A percentile compares a stretch with the other conserved stretches of the same genome.
These are phyloP conservation scores for Aspergillus biplanus DNA, from an alignment of 495 filamentous ascomycete genomes.

Conservation along the genomic window DNA sequence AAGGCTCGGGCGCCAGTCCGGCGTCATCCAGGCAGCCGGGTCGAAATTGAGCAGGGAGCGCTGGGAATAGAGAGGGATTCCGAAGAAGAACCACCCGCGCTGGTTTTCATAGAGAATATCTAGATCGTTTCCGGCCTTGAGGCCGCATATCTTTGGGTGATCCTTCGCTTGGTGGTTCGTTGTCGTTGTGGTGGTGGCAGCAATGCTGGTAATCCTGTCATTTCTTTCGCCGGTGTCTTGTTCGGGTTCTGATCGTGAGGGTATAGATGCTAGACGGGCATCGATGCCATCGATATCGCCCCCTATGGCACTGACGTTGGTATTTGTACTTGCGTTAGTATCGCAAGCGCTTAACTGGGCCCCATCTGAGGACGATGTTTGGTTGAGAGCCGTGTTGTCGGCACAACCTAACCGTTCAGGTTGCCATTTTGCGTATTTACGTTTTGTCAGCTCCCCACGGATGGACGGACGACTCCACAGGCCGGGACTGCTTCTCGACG, in stretches of 20 bases:
- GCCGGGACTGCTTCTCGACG: slow-evolving; percentile 30
- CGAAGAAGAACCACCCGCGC: slow-evolving; percentile 82
- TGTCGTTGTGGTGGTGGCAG: slow-evolving; percentile 15
- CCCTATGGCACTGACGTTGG: slow-evolving; percentile 4
- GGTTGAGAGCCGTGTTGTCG: slow-evolving; percentile 26
- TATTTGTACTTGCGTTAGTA: slow-evolving; percentile 30
- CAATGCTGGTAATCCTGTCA: slow-evolving; percentile 12
- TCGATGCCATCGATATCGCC: background rate
- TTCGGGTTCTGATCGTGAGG: background rate
- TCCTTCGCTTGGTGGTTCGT: slow-evolving; percentile 8
- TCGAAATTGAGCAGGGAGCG: slow-evolving; percentile 87
- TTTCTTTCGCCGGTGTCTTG: slow-evolving; percentile 2
- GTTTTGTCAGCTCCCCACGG: slow-evolving; percentile 50
- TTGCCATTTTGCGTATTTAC: slow-evolving; percentile 69
- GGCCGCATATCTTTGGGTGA: slow-evolving; percentile 20
- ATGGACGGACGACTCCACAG: slow-evolving; percentile 44
- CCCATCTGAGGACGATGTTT: slow-evolving; percentile 18
- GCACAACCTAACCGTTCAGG: slow-evolving; percentile 47
- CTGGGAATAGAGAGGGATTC: slow-evolving; percentile 83
- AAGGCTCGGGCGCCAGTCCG: slow-evolving; percentile 67
- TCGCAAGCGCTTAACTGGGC: background rate
- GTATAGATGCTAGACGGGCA: background rate
- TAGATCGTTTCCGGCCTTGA: slow-evolving; percentile 54
- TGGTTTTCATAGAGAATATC: slow-evolving; percentile 97
- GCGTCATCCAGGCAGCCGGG: slow-evolving; percentile 83